Evolutionary conservation across 805 yeast species (phyloP), one percentile per base, ranked within the genome.

Genomic region (Metschnikowia vanudenii): DNA sequence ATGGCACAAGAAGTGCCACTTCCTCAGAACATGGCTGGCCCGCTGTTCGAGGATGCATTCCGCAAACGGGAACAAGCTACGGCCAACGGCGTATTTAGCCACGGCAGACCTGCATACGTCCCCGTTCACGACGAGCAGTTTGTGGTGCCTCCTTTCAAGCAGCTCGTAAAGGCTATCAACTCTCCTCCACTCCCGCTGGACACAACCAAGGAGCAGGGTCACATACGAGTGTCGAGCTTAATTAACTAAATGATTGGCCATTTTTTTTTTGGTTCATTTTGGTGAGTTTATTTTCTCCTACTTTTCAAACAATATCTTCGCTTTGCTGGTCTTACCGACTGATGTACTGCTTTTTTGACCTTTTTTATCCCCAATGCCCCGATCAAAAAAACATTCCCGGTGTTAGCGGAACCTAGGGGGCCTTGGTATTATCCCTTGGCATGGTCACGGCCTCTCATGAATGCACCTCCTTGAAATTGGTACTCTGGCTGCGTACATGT

Each of bases 1-100:
- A 53, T 71, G 38, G 75, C 74, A 3, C 75, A 70, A 8, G 78
- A 74, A 47, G 59, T 24, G 24, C 33, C n/a, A 9, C 9, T 20
- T 26, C 12, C 34, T 17, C 41, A 8, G 34, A 28, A 28, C 33
- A 13, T 38, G 41, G 41, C 34, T 17, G 41, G 41, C 26, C 41
- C 14, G 3, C 7, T 14, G 34, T 17, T 19, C 24, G 41, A 29
- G 3, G 34, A 29, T 16, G 4, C n/a, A 7, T 14, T 8, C 29
- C 29, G 30, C 18, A 24, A 24, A n/a, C 9, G 39, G 11, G 39
- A 36, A n/a, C 24, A 22, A 22, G 24, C 14, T 13, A 12, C 12
- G 10, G 18, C 30, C 10, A 11, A 39, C 9, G n/a, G 12, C 8
- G 28, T 33, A 18, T 32, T 33, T 33, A 9, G 33, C n/a, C 43